Conservation (phyloP, 148 eudicot species). For the Simmondsia chinensis region DNA sequence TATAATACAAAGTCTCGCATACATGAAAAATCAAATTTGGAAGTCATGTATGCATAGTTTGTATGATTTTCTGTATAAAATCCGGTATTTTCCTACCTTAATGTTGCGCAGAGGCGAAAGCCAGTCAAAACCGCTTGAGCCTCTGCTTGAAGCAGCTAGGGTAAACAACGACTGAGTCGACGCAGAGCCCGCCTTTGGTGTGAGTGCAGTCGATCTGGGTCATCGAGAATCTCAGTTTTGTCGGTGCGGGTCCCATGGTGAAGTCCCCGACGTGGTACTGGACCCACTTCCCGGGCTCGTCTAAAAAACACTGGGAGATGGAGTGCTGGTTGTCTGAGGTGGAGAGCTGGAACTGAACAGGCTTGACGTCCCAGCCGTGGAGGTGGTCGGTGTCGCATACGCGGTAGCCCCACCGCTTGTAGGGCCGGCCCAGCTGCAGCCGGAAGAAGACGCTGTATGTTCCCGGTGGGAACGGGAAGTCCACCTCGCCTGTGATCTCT, state of each 20-base stretch:
- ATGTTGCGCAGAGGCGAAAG: no score
- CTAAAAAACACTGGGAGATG: constrained; percentile 32
- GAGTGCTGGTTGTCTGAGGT: constrained; percentile 65
- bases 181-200: constrained; percentile 71
- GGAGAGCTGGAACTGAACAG: constrained; percentile 49
- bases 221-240: constrained; percentile 54
- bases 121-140: no score
- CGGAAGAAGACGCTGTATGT: constrained; percentile 65
- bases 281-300: constrained; percentile 52
- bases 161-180: constrained; percentile 65
- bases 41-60: no score
- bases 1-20: no score
- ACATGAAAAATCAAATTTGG: no score
- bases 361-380: constrained; percentile 75
- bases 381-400: constrained; percentile 40
- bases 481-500: constrained; percentile 69
- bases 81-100: no score
- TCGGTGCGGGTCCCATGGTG: constrained; percentile 36
- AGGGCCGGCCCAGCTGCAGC: constrained; percentile 53
- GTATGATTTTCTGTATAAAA: no score
- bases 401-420: constrained; percentile 46
- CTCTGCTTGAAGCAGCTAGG: no score
- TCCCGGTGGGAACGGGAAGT: constrained; percentile 66
- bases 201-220: constrained; percentile 94
- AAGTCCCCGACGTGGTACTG: constrained; percentile 70